Evolutionary conservation across 805 yeast genomes (phyloP).

Genomic region (Pichia ethanolica): DNA sequence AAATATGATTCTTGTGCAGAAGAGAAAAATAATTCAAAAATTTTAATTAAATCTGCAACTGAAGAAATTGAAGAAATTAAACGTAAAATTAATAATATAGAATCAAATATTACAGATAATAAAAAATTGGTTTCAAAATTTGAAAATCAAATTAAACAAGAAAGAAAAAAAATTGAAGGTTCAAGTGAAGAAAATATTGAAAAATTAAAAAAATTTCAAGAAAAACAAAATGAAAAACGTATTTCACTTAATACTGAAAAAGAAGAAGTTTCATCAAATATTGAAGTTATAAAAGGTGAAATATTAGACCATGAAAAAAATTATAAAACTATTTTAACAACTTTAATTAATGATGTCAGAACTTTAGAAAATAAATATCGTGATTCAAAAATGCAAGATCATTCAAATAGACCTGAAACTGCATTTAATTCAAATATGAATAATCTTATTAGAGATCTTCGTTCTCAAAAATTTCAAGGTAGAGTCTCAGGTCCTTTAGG

Average conservation of each 20-base stretch:
- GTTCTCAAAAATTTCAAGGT: slow-evolving; percentile 31
- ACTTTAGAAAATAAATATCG: slow-evolving; percentile 2
- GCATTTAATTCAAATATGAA: slow-evolving; percentile 47
- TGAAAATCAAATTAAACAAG: slow-evolving; percentile 20
- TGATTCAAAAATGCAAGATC: slow-evolving; percentile 5
- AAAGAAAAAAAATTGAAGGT: slow-evolving; percentile 33
- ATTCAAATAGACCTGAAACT: slow-evolving; percentile 22
- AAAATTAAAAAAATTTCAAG: slow-evolving; percentile 16
- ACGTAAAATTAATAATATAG: slow-evolving; percentile 7
- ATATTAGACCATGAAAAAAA: slow-evolving; percentile 12
- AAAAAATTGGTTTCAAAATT: slow-evolving; percentile 7
- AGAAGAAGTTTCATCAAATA: slow-evolving; percentile 8
- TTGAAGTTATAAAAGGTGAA: slow-evolving; percentile 16
- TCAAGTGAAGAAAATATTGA: slow-evolving; percentile 39
- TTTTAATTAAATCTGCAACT: slow-evolving; percentile 13
- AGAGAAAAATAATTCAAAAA: background rate
- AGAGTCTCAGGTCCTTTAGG: slow-evolving; percentile 83
- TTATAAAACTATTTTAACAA: background rate
- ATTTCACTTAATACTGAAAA: slow-evolving; percentile 8
- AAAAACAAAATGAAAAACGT: slow-evolving; percentile 14
- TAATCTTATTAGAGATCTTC: slow-evolving; percentile 35
- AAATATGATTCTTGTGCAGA: background rate
- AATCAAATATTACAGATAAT: slow-evolving; percentile 8
- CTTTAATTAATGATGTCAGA: background rate
- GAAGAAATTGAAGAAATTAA: slow-evolving; percentile 8